Evolutionary conservation across 78 protist genomes (phyloP), one percentile per base, ranked within the genome.

Genomic region (Pigoraptor vietnamica): DNA sequence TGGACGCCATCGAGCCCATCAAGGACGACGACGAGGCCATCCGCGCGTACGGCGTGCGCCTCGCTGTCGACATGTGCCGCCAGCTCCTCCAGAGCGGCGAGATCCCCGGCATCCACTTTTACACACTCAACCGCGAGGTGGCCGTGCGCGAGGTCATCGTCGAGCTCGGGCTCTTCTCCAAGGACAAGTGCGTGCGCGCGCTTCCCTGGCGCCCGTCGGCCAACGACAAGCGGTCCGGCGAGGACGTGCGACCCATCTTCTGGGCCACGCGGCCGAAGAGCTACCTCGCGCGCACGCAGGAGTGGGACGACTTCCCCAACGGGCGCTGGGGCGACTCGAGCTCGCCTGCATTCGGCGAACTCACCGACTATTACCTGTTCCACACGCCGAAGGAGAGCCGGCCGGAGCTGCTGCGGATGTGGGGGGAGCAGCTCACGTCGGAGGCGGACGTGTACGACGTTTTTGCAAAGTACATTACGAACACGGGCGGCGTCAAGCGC

Each of bases 251-350:
- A 14, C 98, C 98, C 34, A 97, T 98, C 94, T 97, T 95, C 96
- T 96, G 99, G 99, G 90, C 95, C 24, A 95, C 93, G 93, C 90
- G 98, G 29, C 97, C 98, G 33, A 90, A 96, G 90, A 79, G 93
- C 35, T 98, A 98, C 93, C 92, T 96, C 33, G 40, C 89, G 33
- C 89, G 98, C 40, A 98, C 99, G 24, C 79, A 84, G 0, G 82
- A 48, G 23, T 98, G 99, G 99, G 99, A 98, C 91, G 99, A 98
- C 39, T 98, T 95, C 88, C 99, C 99, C 48, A 98, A 98, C 95
- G 98, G 98, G 0, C 93, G 98, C 32, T 92, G 98, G 98, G 98
- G 98, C 56, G 97, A 97, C 92, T 39, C 92, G 40, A 1, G 91
- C 56, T 93, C 97, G 25, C 99, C 99, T 1, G 99, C 98, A 2